Evolutionary conservation across 768 basidiomycete species (phyloP).

Genomic region (Epithele typhae): DNA sequence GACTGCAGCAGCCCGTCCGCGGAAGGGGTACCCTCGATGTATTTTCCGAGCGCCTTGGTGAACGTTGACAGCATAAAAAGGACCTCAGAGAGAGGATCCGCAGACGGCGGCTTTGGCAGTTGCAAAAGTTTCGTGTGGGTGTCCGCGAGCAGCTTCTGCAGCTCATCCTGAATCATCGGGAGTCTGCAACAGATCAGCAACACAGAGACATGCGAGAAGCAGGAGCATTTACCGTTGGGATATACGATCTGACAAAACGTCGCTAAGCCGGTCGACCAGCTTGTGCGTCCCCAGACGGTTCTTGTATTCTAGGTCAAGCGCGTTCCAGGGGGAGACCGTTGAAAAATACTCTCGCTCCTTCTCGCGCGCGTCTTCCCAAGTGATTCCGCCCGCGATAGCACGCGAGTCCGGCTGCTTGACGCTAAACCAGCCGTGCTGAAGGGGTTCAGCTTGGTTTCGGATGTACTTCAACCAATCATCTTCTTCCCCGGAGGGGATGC

Average conservation of each 20-base stretch:
- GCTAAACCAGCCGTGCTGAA: constrained; percentile 53
- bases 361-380: constrained; percentile 57
- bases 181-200: constrained; percentile 37
- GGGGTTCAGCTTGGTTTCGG: constrained; percentile 45
- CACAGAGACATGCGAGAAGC: not conserved
- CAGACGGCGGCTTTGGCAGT: constrained; percentile 50
- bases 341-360: constrained; percentile 57
- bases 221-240: constrained; percentile 44
- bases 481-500: constrained; percentile 54
- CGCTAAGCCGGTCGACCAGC: constrained; percentile 54
- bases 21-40: constrained; percentile 51
- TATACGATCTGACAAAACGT: constrained; percentile 59
- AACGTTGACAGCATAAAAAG: constrained; percentile 45
- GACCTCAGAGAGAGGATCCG: constrained; percentile 55
- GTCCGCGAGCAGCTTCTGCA: constrained; percentile 39
- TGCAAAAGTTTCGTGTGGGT: constrained; percentile 30
- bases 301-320: constrained; percentile 45
- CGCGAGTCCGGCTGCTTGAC: constrained; percentile 43
- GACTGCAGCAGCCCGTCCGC: constrained; percentile 50
- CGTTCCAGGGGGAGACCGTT: constrained; percentile 47
- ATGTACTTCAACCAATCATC: constrained; percentile 53
- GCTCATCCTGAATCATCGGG: constrained; percentile 57
- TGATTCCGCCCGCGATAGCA: constrained; percentile 45
- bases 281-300: constrained; percentile 52
- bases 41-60: constrained; percentile 35